These are phyloP conservation scores for Cordyceps cicadae DNA, from an alignment of 2,329 filamentous ascomycete species.

Conservation along the genomic window DNA sequence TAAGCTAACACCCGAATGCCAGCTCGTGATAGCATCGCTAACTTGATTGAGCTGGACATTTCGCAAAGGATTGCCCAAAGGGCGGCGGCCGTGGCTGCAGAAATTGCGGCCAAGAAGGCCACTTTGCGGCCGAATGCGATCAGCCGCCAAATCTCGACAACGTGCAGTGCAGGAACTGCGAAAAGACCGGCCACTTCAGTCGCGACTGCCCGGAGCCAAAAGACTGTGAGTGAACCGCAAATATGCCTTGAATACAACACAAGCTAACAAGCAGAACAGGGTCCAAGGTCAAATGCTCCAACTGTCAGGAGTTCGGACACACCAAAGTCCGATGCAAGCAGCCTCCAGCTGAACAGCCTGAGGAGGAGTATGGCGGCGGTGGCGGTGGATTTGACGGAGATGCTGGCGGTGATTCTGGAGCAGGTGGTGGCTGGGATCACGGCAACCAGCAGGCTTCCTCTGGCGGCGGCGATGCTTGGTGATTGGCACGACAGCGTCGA, in stretches of 20 bases:
- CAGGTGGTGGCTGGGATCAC: not conserved
- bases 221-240: conserved; percentile 24
- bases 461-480: not conserved
- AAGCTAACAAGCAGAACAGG: conserved; percentile 22
- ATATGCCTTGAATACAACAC: not conserved
- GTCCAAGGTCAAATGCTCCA: conserved; percentile 32
- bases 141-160: conserved; percentile 33
- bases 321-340: conserved; percentile 32
- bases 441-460: not conserved
- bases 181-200: conserved; percentile 51
- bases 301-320: conserved; percentile 31
- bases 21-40: not conserved
- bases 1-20: conserved; percentile 26
- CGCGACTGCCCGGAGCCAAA: conserved; percentile 54
- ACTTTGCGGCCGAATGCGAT: conserved; percentile 44
- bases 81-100: conserved; percentile 47
- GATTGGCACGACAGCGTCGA: not conserved
- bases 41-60: conserved; percentile 45
- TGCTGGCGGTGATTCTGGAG: not conserved
- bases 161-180: conserved; percentile 54
- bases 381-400: conserved; percentile 3
- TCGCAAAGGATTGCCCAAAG: conserved; percentile 55
- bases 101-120: conserved; percentile 58
- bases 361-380: not conserved
- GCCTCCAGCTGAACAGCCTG: conserved; percentile 16